Conservation (phyloP, 306 rosid species). For the Malus sieversii region DNA sequence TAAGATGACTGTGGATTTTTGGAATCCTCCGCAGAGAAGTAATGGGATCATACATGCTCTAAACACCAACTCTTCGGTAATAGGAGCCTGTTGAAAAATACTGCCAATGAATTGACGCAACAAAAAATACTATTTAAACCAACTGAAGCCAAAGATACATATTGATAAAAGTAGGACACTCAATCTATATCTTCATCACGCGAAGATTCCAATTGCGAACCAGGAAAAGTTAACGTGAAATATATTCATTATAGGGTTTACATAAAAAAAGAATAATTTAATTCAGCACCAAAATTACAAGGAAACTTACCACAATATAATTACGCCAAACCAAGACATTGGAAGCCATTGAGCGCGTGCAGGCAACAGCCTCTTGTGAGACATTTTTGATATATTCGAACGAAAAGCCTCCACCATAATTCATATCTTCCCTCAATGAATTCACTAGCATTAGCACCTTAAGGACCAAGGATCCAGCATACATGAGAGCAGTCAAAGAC, state of each 20-base stretch:
- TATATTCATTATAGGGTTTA: not conserved
- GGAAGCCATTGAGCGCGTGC: constrained; percentile 27
- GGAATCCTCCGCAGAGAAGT: constrained; percentile 87
- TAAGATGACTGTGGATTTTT: constrained; percentile 40
- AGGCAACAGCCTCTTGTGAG: constrained; percentile 16
- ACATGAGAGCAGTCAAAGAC: constrained; percentile 71
- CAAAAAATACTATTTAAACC: not conserved
- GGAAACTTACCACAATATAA: constrained; percentile 75
- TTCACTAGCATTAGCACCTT: constrained; percentile 45
- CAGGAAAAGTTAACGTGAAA: not conserved
- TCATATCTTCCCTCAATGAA: constrained; percentile 40
- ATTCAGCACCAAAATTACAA: constrained; percentile 5
- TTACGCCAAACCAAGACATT: constrained; percentile 67
- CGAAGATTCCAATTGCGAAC: not conserved
- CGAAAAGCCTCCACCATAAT: constrained; percentile 34
- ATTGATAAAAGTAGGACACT: not conserved
- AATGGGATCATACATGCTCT: constrained; percentile 93
- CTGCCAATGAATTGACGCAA: not conserved
- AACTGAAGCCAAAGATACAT: not conserved
- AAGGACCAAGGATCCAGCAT: constrained; percentile 63
- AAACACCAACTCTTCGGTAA: constrained; percentile 91
- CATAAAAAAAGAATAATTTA: not conserved
- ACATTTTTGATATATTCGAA: constrained; percentile 25
- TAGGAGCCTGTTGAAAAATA: constrained; percentile 64
- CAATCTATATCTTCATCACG: not conserved